Evolutionary conservation across 2,329 filamentous ascomycete species (phyloP).

Genomic region (Zymoseptoria tritici): DNA sequence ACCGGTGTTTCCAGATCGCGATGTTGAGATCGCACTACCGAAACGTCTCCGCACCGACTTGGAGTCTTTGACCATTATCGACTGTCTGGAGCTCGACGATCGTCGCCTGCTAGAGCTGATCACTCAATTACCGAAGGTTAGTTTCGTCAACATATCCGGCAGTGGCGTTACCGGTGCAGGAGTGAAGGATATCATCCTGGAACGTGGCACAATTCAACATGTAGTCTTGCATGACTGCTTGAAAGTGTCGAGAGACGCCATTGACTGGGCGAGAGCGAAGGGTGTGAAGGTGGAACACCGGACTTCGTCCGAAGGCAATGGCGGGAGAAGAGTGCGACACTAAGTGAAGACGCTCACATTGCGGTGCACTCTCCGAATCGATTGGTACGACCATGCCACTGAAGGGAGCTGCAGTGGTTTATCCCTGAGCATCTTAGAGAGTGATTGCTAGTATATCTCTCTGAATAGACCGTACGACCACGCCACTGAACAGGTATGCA

Average conservation of each 20-base stretch:
- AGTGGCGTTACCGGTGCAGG: slow-evolving; percentile 36
- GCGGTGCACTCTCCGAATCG: no score
- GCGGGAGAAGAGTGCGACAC: slow-evolving; percentile 14
- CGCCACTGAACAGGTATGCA: no score
- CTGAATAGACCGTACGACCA: no score
- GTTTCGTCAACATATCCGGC: slow-evolving; percentile 29
- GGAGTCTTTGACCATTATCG: slow-evolving; percentile 3
- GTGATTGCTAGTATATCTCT: no score
- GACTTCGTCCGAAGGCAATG: slow-evolving; percentile 3
- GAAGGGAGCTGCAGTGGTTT: no score
- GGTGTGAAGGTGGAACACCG: slow-evolving; percentile 28
- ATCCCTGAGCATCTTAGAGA: no score
- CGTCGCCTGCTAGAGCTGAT: slow-evolving; percentile 27
- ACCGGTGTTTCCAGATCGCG: background rate
- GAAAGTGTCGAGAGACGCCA: slow-evolving; percentile 33
- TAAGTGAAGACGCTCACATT: background rate
- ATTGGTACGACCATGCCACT: no score
- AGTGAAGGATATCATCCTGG: slow-evolving; percentile 31
- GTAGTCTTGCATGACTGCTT: slow-evolving; percentile 32
- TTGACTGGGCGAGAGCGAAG: slow-evolving; percentile 33
- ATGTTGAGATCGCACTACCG: background rate
- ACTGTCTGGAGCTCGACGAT: slow-evolving; percentile 20
- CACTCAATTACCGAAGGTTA: slow-evolving; percentile 16
- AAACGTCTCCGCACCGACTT: slow-evolving; percentile 3
- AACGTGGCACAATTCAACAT: slow-evolving; percentile 18